phyloP scores from a whole-genome alignment of 2,329 filamentous ascomycete species.

The Onygenales sp. region DNA sequence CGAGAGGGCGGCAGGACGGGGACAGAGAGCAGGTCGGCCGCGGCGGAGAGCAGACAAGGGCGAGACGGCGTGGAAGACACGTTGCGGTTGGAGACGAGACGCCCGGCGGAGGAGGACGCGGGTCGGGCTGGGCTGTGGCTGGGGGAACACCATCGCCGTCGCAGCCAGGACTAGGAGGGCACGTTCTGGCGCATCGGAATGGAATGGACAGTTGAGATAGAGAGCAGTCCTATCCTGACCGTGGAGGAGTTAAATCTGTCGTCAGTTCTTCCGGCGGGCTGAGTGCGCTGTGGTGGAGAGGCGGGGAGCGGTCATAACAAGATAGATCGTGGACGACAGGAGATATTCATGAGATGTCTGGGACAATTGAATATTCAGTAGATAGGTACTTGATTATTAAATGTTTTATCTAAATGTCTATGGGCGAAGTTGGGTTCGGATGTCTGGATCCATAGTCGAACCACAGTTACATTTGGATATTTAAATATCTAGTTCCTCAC shows the following conservation, averaged over 20 bases:
- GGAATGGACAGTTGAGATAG: too few species aligned
- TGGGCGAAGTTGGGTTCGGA: background rate
- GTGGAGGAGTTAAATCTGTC: background rate
- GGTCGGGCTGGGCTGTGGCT: slow-evolving; percentile 9
- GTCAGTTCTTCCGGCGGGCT: background rate
- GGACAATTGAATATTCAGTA: background rate
- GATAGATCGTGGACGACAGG: background rate
- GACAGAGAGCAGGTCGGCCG: slow-evolving; percentile 9
- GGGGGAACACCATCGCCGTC: slow-evolving; percentile 15
- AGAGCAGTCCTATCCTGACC: background rate
- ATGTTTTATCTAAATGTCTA: background rate
- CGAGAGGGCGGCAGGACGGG: slow-evolving; percentile 9
- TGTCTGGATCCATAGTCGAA: background rate
- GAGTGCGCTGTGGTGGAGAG: background rate
- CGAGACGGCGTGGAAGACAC: slow-evolving; percentile 1
- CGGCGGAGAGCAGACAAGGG: slow-evolving; percentile 3
- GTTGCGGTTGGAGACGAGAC: background rate
- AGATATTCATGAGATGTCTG: background rate
- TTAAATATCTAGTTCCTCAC: too few species aligned
- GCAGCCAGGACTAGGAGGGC: background rate
- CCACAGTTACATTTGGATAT: background rate
- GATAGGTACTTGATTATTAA: background rate
- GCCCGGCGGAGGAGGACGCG: background rate
- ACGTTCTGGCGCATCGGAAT: too few species aligned
- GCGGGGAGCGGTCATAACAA: background rate